These are phyloP conservation scores for Stephanodiscus minutulus DNA, from an alignment of 108 stramenopile species.

Conservation along the genomic window DNA sequence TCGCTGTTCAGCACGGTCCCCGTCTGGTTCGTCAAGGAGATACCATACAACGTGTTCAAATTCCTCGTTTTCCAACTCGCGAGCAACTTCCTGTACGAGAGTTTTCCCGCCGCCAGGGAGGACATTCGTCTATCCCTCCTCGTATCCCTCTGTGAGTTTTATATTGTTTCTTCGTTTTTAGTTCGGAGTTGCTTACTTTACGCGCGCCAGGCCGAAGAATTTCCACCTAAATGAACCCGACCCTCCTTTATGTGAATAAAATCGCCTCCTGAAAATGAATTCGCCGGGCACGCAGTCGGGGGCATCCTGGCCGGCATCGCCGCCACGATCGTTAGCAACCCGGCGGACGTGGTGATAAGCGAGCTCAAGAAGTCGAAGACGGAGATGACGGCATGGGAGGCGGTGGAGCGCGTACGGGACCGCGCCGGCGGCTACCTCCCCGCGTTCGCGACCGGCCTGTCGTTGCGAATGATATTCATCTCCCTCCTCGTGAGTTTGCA, in stretches of 20 bases:
- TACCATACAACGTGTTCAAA: constrained; percentile 53
- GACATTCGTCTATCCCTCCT: constrained; percentile 69
- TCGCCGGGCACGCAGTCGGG: constrained; percentile 30
- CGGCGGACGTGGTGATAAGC: constrained; percentile 68
- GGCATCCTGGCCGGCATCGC: constrained; percentile 69
- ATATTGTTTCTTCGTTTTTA: too few relatives aligned
- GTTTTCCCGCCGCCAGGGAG: constrained; percentile 68
- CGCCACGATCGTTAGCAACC: constrained; percentile 72
- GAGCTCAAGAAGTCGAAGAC: constrained; percentile 77
- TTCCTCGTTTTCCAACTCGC: constrained; percentile 66
- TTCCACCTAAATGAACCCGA: too few relatives aligned
- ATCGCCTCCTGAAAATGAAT: too few relatives aligned
- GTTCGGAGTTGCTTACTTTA: too few relatives aligned
- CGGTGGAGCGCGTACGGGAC: constrained; percentile 42
- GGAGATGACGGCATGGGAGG: constrained; percentile 57
- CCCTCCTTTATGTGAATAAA: too few relatives aligned
- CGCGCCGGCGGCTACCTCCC: constrained; percentile 32
- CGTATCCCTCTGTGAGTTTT: constrained; percentile 53
- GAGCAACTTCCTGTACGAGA: constrained; percentile 56
- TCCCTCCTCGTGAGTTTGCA: constrained; percentile 73
- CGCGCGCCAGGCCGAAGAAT: too few relatives aligned
- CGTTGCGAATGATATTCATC: constrained; percentile 71
- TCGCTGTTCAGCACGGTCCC: constrained; percentile 72
- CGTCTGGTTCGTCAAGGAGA: constrained; percentile 37
- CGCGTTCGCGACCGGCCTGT: constrained; percentile 56